Percentiles rank a stretch among this genome's conserved stretches.
phyloP scores from a whole-genome alignment of 345 rosid genomes.

The Noccaea bulbosa region DNA sequence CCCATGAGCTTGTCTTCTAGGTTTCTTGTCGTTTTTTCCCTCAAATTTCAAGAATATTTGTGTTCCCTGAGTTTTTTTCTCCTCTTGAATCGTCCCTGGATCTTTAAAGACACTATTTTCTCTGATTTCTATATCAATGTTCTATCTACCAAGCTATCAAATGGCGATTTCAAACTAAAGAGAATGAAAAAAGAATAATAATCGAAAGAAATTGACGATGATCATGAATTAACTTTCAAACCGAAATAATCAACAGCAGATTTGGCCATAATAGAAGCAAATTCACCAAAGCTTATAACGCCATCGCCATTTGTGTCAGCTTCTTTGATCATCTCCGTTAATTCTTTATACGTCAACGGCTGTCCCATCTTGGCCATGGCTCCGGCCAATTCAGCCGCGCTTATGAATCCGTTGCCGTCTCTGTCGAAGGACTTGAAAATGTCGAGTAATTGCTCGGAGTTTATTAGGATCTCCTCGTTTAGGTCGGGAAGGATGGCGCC shows the following conservation, averaged over 20 bases:
- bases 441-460: conserved; percentile 63
- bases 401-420: conserved; percentile 81
- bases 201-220: too few relatives aligned
- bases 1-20: conserved; percentile 84
- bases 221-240: conserved; percentile 28
- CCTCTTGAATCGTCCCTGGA: conserved; percentile 8
- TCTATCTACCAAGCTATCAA: conserved; percentile 3
- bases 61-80: conserved; percentile 34
- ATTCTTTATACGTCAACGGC: conserved; percentile 69
- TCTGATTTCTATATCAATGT: conserved; percentile 20
- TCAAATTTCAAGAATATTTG: conserved; percentile 25
- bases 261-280: conserved; percentile 74
- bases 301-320: conserved; percentile 87
- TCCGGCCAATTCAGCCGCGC: conserved; percentile 77
- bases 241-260: conserved; percentile 64
- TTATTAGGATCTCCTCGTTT: conserved; percentile 54
- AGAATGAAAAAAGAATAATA: neutral
- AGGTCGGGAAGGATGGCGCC: conserved; percentile 60
- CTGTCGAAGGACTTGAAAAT: conserved; percentile 73
- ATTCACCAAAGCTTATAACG: conserved; percentile 73
- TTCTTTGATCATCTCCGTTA: conserved; percentile 76
- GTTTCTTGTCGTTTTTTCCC: conserved; percentile 10
- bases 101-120: conserved; percentile 24
- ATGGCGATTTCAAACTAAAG: too few relatives aligned
- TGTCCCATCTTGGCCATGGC: conserved; percentile 93